Evolutionary conservation across 495 filamentous ascomycete species (phyloP).

Genomic region (Neurospora intermedia): DNA sequence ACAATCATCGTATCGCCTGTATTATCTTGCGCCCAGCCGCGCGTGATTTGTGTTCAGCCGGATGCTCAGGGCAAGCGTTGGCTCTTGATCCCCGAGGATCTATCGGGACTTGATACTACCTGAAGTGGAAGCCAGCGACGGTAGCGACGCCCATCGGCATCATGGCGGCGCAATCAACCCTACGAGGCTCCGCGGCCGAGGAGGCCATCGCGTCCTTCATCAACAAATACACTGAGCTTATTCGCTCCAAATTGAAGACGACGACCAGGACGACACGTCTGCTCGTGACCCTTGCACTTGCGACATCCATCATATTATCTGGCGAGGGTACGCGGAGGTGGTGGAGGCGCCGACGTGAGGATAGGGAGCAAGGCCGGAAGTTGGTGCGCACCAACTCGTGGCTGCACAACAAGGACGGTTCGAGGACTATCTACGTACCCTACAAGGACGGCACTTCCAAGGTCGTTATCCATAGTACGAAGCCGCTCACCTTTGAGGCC

Average conservation of each 20-base stretch:
- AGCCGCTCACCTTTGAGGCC: conserved; percentile 88
- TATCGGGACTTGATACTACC: not conserved
- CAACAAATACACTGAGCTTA: conserved; percentile 50
- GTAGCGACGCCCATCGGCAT: not conserved
- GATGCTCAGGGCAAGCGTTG: not conserved
- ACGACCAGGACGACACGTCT: conserved; percentile 61
- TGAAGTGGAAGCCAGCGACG: not conserved
- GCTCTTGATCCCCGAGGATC: not conserved
- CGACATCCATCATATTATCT: conserved; percentile 61
- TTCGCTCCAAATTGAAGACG: conserved; percentile 48
- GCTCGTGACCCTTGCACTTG: conserved; percentile 60
- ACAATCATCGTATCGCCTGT: not conserved
- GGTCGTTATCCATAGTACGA: conserved; percentile 87
- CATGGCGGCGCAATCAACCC: conserved; percentile 84
- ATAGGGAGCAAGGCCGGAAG: conserved; percentile 66
- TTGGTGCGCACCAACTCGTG: conserved; percentile 87
- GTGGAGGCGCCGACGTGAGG: conserved; percentile 57
- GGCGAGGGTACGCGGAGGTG: conserved; percentile 66
- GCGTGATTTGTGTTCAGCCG: not conserved
- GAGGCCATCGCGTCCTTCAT: conserved; percentile 62
- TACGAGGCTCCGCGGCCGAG: conserved; percentile 50
- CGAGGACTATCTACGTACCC: conserved; percentile 86
- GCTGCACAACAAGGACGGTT: conserved; percentile 84
- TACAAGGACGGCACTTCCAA: conserved; percentile 80
- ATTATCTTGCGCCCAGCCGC: not conserved